Evolutionary conservation across 2,329 filamentous ascomycete genomes (phyloP).

Genomic region (Penicillium nordicum): DNA sequence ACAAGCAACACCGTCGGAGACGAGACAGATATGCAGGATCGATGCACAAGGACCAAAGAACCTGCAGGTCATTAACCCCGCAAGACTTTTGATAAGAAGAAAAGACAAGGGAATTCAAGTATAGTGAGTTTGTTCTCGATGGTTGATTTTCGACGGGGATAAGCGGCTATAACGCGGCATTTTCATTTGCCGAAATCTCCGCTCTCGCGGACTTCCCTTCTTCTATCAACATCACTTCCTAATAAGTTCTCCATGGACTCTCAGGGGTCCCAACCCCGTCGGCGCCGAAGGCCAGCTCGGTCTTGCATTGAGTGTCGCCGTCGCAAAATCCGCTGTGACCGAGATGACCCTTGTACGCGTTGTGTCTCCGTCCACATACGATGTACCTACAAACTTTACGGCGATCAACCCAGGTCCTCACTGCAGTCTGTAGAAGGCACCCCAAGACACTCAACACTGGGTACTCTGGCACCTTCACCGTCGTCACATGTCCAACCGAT

Average conservation of each 20-base stretch:
- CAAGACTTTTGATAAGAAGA: neutral
- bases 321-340: neutral
- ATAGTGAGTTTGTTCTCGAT: neutral
- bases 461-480: neutral
- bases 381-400: neutral
- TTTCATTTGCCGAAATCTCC: neutral
- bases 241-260: neutral
- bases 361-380: neutral
- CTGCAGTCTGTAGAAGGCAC: neutral
- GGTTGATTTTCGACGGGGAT: neutral
- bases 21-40: neutral
- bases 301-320: neutral
- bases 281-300: neutral
- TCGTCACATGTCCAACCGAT: neutral
- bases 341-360: neutral
- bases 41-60: neutral
- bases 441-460: neutral
- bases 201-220: neutral
- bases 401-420: neutral
- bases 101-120: neutral
- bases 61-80: neutral
- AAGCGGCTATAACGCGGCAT: neutral
- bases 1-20: slow-evolving; percentile 3
- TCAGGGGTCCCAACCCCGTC: neutral
- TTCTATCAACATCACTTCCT: neutral